Conservation (phyloP, 768 basidiomycete species). For the Pisolithus sp. region DNA sequence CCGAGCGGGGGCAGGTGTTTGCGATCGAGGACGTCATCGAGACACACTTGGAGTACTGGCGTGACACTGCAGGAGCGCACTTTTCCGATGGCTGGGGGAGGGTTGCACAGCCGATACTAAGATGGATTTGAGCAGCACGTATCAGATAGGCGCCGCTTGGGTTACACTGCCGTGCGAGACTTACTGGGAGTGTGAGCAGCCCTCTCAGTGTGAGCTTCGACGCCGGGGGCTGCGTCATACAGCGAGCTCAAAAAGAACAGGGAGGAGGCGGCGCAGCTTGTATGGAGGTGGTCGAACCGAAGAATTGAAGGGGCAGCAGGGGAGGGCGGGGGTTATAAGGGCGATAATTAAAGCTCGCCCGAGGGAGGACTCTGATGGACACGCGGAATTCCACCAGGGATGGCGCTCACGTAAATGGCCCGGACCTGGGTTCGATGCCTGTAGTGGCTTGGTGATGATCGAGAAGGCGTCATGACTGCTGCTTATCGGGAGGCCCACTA, state of each 20-base stretch:
- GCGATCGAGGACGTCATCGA: slow-evolving; percentile 71
- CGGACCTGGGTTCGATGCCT: neutral
- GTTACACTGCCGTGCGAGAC: slow-evolving; percentile 6
- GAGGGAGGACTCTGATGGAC: neutral
- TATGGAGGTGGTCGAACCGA: neutral
- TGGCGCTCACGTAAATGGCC: neutral
- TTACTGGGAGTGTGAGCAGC: slow-evolving; percentile 35
- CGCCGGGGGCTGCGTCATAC: slow-evolving; percentile 24
- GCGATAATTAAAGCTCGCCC: neutral
- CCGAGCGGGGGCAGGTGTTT: slow-evolving; percentile 77
- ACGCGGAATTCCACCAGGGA: neutral
- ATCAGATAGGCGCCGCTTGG: neutral
- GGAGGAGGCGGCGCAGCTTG: no score
- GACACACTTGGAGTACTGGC: slow-evolving; percentile 57
- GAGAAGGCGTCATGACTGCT: neutral
- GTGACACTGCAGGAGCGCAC: slow-evolving; percentile 65
- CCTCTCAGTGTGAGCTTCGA: slow-evolving; percentile 28
- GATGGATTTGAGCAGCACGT: neutral
- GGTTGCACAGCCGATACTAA: slow-evolving; percentile 53
- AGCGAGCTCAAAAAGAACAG: neutral
- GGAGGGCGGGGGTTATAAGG: slow-evolving; percentile 7
- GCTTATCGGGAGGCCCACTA: neutral
- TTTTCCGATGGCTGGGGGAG: slow-evolving; percentile 61
- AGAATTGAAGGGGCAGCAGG: neutral
- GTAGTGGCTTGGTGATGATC: neutral